These are phyloP conservation scores for Penicillium lividum DNA, from an alignment of 495 filamentous ascomycete species.

Conservation along the genomic window DNA sequence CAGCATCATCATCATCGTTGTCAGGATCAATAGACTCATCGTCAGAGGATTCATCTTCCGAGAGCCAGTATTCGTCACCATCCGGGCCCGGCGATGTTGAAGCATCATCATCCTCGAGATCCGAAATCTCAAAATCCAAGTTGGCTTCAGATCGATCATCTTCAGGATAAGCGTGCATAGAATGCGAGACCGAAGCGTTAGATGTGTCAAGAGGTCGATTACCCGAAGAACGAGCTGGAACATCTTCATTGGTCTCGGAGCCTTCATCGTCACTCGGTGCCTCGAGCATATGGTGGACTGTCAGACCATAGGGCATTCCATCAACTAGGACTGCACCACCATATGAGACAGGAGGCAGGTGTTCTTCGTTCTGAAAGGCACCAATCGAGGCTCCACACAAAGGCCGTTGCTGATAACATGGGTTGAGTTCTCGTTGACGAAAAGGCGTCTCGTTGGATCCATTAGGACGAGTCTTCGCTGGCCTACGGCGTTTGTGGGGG, in stretches of 20 bases:
- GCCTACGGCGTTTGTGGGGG: constrained; percentile 44
- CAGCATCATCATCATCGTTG: constrained; percentile 59
- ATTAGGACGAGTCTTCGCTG: constrained; percentile 38
- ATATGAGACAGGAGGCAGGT: constrained; percentile 85
- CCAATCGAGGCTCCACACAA: constrained; percentile 90
- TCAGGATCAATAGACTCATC: constrained; percentile 44
- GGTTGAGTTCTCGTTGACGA: constrained; percentile 38
- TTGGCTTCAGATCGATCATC: constrained; percentile 35
- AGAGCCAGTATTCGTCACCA: constrained; percentile 43
- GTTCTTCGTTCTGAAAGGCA: constrained; percentile 78
- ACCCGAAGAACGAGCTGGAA: constrained; percentile 38
- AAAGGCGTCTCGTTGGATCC: constrained; percentile 34
- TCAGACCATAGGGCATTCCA: constrained; percentile 83
- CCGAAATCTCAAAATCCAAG: constrained; percentile 50
- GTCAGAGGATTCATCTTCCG: constrained; percentile 50
- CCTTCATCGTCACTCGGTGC: constrained; percentile 66
- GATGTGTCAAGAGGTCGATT: constrained; percentile 31
- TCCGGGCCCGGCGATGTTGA: constrained; percentile 34
- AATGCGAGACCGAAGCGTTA: constrained; percentile 21
- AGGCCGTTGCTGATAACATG: constrained; percentile 70
- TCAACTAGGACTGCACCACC: constrained; percentile 86
- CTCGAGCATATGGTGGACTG: constrained; percentile 94
- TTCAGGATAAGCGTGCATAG: constrained; percentile 36
- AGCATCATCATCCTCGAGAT: constrained; percentile 46
- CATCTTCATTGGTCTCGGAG: constrained; percentile 29